Conservation (phyloP, 2,329 filamentous ascomycete species). For the Chrysoporthe austroafricana region DNA sequence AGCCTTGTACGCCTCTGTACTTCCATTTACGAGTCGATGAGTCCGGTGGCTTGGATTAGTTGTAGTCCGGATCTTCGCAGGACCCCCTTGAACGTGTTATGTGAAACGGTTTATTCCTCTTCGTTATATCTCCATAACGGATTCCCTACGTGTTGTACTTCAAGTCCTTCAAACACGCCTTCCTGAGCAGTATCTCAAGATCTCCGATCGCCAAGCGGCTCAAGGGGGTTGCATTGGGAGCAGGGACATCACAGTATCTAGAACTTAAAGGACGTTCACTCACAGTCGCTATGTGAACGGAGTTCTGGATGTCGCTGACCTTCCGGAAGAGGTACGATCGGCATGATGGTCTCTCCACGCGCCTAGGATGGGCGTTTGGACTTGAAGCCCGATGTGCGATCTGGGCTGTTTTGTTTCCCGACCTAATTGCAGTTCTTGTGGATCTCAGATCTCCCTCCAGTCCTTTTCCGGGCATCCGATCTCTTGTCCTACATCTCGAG, state of each 20-base stretch:
- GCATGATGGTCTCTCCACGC: neutral
- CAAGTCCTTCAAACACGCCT: neutral
- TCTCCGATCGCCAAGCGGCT: neutral
- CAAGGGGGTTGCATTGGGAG: neutral
- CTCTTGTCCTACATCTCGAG: neutral
- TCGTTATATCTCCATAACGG: neutral
- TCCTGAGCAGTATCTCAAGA: neutral
- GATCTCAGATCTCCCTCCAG: neutral
- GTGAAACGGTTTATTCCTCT: neutral
- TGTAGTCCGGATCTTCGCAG: neutral
- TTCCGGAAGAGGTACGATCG: constrained; percentile 8
- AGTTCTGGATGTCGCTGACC: constrained; percentile 8
- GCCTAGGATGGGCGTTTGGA: neutral
- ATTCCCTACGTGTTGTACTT: neutral
- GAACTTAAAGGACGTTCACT: neutral
- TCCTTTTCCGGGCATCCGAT: neutral
- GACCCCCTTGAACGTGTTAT: neutral
- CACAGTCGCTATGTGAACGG: neutral
- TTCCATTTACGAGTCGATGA: neutral
- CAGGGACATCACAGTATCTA: neutral
- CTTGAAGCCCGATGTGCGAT: neutral
- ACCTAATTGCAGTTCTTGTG: neutral
- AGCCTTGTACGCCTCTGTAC: neutral
- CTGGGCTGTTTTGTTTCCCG: neutral
- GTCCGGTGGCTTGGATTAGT: neutral